Evolutionary conservation across 306 rosid species (phyloP).

Genomic region (Calophaca sinica): DNA sequence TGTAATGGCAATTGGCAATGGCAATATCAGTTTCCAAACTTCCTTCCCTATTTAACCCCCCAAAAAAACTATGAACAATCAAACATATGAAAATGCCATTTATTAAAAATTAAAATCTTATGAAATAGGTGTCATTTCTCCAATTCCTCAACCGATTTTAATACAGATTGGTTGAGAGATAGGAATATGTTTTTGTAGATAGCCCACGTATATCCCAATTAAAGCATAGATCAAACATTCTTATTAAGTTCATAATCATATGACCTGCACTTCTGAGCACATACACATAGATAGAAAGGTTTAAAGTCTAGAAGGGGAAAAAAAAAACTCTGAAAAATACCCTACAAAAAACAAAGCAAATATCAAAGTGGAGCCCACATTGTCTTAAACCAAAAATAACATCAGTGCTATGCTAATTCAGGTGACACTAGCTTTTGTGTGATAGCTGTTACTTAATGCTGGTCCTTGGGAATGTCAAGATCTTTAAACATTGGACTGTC

Average conservation of each 20-base stretch:
- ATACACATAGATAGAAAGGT: conserved; percentile 11
- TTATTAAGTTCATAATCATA: conserved; percentile 30
- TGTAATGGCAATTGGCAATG: not conserved
- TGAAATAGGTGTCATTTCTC: not conserved
- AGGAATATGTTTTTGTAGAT: conserved; percentile 8
- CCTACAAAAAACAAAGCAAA: conserved; percentile 44
- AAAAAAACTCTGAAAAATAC: conserved; percentile 20
- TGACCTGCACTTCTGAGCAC: conserved; percentile 24
- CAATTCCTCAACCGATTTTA: not conserved
- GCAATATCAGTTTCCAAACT: conserved; percentile 25
- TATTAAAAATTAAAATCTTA: conserved; percentile 7
- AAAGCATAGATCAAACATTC: conserved; percentile 17
- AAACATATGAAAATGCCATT: not conserved
- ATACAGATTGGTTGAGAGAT: not conserved
- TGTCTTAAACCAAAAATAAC: conserved; percentile 18
- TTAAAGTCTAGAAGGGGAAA: not conserved
- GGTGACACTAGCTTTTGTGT: conserved; percentile 19
- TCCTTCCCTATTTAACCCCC: not conserved
- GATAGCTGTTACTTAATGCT: conserved; percentile 43
- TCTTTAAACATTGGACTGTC: conserved; percentile 66
- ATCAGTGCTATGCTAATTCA: conserved; percentile 29
- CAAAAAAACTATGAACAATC: not conserved
- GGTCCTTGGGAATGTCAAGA: conserved; percentile 57
- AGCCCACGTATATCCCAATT: not conserved
- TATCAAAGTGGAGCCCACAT: conserved; percentile 37